A percentile compares a stretch with the other conserved stretches of the same genome.
Evolutionary conservation across 768 basidiomycete genomes (phyloP).

Genomic region (Tricholoma matsutake): DNA sequence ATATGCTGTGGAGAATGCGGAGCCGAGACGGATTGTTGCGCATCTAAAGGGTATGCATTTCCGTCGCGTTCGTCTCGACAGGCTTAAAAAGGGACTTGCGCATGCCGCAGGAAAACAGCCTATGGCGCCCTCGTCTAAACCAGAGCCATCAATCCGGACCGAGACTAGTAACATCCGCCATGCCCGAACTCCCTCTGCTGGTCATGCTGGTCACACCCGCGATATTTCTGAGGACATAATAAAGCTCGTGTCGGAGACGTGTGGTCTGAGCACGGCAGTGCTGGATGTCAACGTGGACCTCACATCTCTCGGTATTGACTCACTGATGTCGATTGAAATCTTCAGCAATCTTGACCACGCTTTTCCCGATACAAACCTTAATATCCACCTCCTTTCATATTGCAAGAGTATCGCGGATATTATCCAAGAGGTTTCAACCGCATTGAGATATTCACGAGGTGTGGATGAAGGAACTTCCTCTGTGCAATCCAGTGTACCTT

Average conservation of each 20-base stretch:
- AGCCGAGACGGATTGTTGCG: constrained; percentile 46
- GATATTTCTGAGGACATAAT: constrained; percentile 30
- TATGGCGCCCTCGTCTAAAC: not conserved
- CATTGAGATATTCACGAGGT: constrained; percentile 1
- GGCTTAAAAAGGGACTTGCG: constrained; percentile 45
- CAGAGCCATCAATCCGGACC: not conserved
- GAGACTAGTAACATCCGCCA: not conserved
- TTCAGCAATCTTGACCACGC: constrained; percentile 31
- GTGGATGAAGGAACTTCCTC: constrained; percentile 4
- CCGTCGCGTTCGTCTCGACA: constrained; percentile 48
- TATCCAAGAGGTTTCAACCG: constrained; percentile 24
- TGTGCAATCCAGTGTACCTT: constrained; percentile 17
- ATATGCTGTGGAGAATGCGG: constrained; percentile 41
- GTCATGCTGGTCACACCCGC: not conserved
- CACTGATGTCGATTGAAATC: constrained; percentile 61
- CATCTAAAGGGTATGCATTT: constrained; percentile 57
- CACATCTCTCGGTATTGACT: constrained; percentile 58
- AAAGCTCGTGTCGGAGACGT: constrained; percentile 38
- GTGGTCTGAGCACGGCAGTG: constrained; percentile 33
- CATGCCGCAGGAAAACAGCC: constrained; percentile 24
- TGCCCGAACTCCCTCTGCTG: not conserved
- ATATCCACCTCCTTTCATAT: constrained; percentile 27
- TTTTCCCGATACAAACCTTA: constrained; percentile 32
- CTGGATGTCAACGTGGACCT: constrained; percentile 41
- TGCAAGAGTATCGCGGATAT: constrained; percentile 38